Evolutionary conservation across 352 stramenopile species (phyloP), one percentile per base, ranked within the genome.

Genomic region (Pythium aphanidermatum): DNA sequence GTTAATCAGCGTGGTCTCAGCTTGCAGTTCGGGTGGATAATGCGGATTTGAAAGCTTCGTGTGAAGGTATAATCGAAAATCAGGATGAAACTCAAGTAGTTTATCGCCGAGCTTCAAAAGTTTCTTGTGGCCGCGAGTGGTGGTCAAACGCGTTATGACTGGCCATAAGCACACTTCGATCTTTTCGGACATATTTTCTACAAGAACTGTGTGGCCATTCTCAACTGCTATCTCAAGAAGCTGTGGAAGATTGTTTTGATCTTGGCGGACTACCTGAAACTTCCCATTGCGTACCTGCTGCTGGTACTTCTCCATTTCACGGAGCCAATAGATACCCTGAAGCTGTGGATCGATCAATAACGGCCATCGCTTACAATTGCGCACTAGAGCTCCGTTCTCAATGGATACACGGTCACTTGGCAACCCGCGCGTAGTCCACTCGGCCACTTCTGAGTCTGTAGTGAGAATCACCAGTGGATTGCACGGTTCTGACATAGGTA

Each of bases 1-100:
- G 52, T 97, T 97, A 38, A 97, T 83, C 24, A 97, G 57, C 8
- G 87, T 93, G 4, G 83, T 91, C 54, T 97, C 86, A 10, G 88
- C 88, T 50, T 96, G 87, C 5, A 97, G 41, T 48, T 96, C 90
- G 0, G 90, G 88, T 13, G 84, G 84, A 27, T 93, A 96, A 52
- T 96, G 86, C 12, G 90, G 90, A 26, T 96, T 96, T n/a, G 81
- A 93, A 0, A 97, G 66, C 46, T 96, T 97, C 2, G 90, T 97
- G 51, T 97, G 90, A 6, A 97, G 46, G 45, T 95, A 95, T 5
- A 97, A 41, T 10, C 71, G 62, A 36, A 97, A 97, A 14, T 82
- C 60, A 2, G 58, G 21, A 46, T 92, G 73, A 21, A 94, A 68
- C 39, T 95, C 82, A 13, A 96, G 63, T 10, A 96, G 53, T 29